Conservation (phyloP, 2,329 filamentous ascomycete species). For the Pseudogymnoascus sp. region DNA sequence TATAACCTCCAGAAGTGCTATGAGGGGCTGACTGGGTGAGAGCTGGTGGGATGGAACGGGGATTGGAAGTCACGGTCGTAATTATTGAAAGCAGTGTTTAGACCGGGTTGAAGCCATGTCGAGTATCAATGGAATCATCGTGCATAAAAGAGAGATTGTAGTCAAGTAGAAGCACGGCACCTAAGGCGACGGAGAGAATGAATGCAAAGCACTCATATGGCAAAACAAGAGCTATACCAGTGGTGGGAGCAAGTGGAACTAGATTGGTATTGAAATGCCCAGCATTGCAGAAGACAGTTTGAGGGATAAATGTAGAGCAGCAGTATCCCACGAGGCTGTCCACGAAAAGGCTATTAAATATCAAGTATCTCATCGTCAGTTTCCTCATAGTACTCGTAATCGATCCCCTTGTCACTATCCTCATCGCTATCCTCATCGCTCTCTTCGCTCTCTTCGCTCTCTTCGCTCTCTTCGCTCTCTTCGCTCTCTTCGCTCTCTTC, state of each 20-base stretch:
- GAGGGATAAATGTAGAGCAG: neutral
- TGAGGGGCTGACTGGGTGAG: neutral
- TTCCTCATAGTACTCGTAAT: constrained; percentile 16
- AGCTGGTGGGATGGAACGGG: neutral
- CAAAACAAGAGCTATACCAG: neutral
- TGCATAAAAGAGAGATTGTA: neutral
- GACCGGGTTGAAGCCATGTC: neutral
- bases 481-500: no score
- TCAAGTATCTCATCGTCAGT: constrained; percentile 15
- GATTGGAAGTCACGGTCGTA: neutral
- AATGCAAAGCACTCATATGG: neutral
- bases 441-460: neutral
- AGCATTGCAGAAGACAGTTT: neutral
- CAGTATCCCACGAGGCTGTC: neutral
- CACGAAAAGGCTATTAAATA: neutral
- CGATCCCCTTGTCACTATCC: neutral
- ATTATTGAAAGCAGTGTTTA: neutral
- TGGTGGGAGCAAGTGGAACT: no score
- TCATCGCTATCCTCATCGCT: constrained; percentile 17
- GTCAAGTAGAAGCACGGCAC: neutral
- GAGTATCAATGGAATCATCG: neutral
- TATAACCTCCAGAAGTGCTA: neutral
- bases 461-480: neutral
- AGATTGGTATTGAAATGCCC: neutral
- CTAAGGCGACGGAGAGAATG: neutral